A percentile compares a stretch with the other conserved stretches of the same genome.
Evolutionary conservation across 441 rosid genomes (phyloP).

Genomic region (Populus hybrid): DNA sequence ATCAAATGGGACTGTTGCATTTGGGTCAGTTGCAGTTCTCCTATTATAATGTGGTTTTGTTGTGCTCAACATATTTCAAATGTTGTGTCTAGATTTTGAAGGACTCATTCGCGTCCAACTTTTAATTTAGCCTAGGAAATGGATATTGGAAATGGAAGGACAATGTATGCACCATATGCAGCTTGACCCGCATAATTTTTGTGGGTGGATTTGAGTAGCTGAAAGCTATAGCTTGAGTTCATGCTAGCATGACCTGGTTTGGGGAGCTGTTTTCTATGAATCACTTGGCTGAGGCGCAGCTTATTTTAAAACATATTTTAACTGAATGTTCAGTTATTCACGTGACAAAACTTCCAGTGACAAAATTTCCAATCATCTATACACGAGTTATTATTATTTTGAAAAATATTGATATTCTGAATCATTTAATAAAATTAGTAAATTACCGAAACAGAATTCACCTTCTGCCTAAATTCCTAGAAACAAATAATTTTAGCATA

Average conservation of each 20-base stretch:
- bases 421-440: background rate
- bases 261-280: background rate
- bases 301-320: background rate
- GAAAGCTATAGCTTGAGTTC: background rate
- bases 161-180: background rate
- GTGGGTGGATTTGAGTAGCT: background rate
- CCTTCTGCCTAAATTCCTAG: background rate
- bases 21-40: conserved; percentile 57
- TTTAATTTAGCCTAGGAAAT: background rate
- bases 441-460: background rate
- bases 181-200: background rate
- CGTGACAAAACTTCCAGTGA: background rate
- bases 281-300: background rate
- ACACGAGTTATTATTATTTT: background rate
- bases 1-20: conserved; percentile 57
- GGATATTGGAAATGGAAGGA: conserved; percentile 9
- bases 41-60: background rate
- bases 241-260: background rate
- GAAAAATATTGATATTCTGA: background rate
- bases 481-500: background rate
- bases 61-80: background rate
- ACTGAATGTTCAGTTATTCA: background rate
- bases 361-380: background rate
- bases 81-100: background rate
- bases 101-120: background rate